Base-by-base conservation (phyloP, 164 flowering plant species). In the Vitis labrusca region DNA sequence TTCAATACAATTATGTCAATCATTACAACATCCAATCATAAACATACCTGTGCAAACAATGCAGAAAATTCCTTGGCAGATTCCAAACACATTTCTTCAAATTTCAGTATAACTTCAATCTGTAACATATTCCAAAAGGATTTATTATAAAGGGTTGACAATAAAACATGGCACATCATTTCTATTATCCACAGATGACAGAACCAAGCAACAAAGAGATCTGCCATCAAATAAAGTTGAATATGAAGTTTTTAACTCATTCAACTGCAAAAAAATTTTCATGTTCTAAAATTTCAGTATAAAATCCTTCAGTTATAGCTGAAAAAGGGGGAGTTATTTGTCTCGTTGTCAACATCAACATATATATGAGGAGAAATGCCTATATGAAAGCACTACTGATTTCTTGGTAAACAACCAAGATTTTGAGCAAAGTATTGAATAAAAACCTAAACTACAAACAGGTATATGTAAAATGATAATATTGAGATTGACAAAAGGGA, bases 21-120 rank as follows among this genome's bases (percentile, higher is more conserved):
- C 27, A 23, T 23, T 23, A 23, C 27, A 23, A 1, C 27, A 23
- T 23, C 27, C 27, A 23, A 23, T 23, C 27, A 23, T 23, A 23
- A 23, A 72, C 74, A 69, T 81, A 91, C 99, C 90, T 77, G 75
- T 10, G 85, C 69, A 84, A 95, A 95, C 29, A 85, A 60, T 50
- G 93, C 79, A 59, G 90, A 70, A 67, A 90, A 88, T 23, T 88
- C 96, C 79, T 75, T 94, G 1, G 81, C 77, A 50, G 88, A 86
- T 72, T 90, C 97, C 71, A 80, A 72, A 78, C 99, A 93, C 81
- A 95, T 91, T 71, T 95, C 99, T 82, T 95, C 99, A 79, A 91
- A 88, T 80, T 90, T 95, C 77, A 93, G 55, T 37, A 93, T 89
- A 61, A 91, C 90, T 76, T 95, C 99, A 73, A 95, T 88, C 98